phyloP scores from a whole-genome alignment of 2,329 filamentous ascomycete species.

The Trichoderma sp. region DNA sequence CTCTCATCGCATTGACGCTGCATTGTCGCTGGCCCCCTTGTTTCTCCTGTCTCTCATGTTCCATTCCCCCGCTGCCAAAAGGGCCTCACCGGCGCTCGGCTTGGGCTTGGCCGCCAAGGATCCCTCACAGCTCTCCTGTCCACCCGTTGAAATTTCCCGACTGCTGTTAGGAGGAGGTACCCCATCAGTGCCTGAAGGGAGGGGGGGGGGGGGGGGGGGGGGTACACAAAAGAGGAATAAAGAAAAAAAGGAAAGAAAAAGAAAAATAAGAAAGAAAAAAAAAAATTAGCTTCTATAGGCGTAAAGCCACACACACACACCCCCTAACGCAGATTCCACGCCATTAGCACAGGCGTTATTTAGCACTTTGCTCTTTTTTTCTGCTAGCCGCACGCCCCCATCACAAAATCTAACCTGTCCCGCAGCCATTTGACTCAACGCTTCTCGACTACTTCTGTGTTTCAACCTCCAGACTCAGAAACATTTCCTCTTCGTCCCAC shows the following conservation, averaged over 20 bases:
- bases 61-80: neutral
- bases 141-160: conserved; percentile 14
- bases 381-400: neutral
- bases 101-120: neutral
- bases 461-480: conserved; percentile 20
- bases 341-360: neutral
- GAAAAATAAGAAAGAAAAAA: conserved; percentile 10
- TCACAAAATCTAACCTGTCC: conserved; percentile 7
- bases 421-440: conserved; percentile 21
- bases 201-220: too few species aligned
- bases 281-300: conserved; percentile 10
- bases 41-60: conserved; percentile 5
- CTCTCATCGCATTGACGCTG: conserved; percentile 6
- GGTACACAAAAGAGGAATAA: neutral
- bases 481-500: conserved; percentile 4
- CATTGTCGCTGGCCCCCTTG: conserved; percentile 11
- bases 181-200: conserved; percentile 14
- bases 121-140: conserved; percentile 12
- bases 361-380: neutral
- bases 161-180: conserved; percentile 11
- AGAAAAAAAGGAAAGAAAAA: neutral
- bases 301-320: neutral
- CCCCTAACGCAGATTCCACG: neutral
- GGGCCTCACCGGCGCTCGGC: neutral
- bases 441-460: conserved; percentile 19